Evolutionary conservation across 495 filamentous ascomycete genomes (phyloP).

Genomic region (Neurospora terricola): DNA sequence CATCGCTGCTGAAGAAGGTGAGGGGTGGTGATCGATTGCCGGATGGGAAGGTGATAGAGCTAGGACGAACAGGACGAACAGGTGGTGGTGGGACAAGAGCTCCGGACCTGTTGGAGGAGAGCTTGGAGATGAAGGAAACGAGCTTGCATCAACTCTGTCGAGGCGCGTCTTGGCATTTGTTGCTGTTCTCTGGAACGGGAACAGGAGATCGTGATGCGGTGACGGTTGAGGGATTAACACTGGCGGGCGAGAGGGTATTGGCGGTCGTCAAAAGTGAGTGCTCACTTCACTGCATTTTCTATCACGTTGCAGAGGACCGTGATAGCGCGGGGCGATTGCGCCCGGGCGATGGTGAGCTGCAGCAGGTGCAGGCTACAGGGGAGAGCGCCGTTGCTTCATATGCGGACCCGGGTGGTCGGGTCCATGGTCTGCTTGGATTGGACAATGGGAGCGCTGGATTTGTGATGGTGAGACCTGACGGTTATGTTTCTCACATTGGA

Average conservation of each 20-base stretch:
- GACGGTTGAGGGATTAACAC: constrained; percentile 7
- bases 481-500: constrained; percentile 31
- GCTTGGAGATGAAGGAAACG: constrained; percentile 1
- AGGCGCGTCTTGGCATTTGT: constrained; percentile 17
- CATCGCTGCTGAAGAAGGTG: constrained; percentile 10
- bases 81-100: neutral
- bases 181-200: constrained; percentile 25
- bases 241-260: constrained; percentile 8
- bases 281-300: constrained; percentile 9
- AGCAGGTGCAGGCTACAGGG: neutral
- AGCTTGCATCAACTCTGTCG: constrained; percentile 21
- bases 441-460: constrained; percentile 16
- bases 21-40: constrained; percentile 25
- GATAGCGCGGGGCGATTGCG: neutral
- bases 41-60: constrained; percentile 16
- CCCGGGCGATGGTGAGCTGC: neutral
- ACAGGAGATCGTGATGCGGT: neutral
- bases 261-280: constrained; percentile 3
- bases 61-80: neutral
- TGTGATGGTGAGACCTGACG: constrained; percentile 32
- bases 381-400: constrained; percentile 3
- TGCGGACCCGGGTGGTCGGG: constrained; percentile 18
- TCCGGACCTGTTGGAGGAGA: neutral
- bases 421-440: constrained; percentile 28
- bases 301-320: neutral